Percentiles rank a stretch among this genome's conserved stretches.
phyloP scores from a whole-genome alignment of 768 basidiomycete genomes.

The Hypholoma fasciculare region DNA sequence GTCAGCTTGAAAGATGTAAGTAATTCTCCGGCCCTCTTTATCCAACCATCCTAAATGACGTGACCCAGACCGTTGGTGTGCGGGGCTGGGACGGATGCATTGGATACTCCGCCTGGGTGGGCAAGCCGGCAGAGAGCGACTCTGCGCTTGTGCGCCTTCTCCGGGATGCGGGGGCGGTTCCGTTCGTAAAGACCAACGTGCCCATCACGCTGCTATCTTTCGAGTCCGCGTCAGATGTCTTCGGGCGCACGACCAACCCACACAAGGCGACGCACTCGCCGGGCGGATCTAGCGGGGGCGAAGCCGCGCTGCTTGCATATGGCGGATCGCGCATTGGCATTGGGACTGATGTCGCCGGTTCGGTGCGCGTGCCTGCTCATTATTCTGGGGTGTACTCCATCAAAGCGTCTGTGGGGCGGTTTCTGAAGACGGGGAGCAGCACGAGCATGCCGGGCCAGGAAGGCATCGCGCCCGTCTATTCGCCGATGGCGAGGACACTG shows the following conservation, averaged over 20 bases:
- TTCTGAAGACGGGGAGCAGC: slow-evolving; percentile 43
- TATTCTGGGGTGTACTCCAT: slow-evolving; percentile 64
- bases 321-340: slow-evolving; percentile 63
- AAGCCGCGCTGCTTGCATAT: slow-evolving; percentile 61
- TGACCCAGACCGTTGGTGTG: slow-evolving; percentile 45
- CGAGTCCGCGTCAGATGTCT: slow-evolving; percentile 57
- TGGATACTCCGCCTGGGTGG: slow-evolving; percentile 55
- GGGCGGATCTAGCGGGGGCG: slow-evolving; percentile 73
- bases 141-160: slow-evolving; percentile 53
- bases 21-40: slow-evolving; percentile 12
- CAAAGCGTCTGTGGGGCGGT: slow-evolving; percentile 50
- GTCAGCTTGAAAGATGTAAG: slow-evolving; percentile 57
- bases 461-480: slow-evolving; percentile 51
- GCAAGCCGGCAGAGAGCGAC: slow-evolving; percentile 44
- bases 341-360: slow-evolving; percentile 72
- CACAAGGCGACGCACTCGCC: slow-evolving; percentile 52
- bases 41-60: neutral
- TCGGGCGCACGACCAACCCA: slow-evolving; percentile 61
- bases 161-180: slow-evolving; percentile 61
- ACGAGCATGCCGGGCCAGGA: slow-evolving; percentile 59
- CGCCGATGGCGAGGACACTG: slow-evolving; percentile 62
- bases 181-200: slow-evolving; percentile 68
- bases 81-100: slow-evolving; percentile 57
- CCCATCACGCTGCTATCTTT: slow-evolving; percentile 61
- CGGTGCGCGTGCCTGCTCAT: slow-evolving; percentile 65